These are phyloP conservation scores for Cordyceps pruinosa DNA, from an alignment of 2,329 filamentous ascomycete genomes.

Conservation along the genomic window DNA sequence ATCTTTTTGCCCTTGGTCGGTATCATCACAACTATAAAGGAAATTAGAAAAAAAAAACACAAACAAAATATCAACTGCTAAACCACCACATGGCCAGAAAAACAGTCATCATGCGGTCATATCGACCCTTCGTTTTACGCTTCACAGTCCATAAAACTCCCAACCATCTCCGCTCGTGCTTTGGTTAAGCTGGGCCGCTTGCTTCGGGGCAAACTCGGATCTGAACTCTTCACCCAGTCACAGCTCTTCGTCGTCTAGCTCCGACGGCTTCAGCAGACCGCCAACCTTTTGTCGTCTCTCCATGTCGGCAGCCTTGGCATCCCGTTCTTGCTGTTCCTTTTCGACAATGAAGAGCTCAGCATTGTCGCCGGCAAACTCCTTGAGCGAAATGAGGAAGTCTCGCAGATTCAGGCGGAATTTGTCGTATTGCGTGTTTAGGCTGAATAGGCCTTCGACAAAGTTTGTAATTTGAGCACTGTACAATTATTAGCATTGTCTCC, in stretches of 20 bases:
- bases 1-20: slow-evolving; percentile 8
- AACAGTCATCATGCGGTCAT: slow-evolving; percentile 1
- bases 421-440: slow-evolving; percentile 78
- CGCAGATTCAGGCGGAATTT: slow-evolving; percentile 94
- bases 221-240: slow-evolving; percentile 72
- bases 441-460: slow-evolving; percentile 87
- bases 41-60: slow-evolving; percentile 8
- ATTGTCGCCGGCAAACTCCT: slow-evolving; percentile 95
- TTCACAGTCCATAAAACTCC: slow-evolving; percentile 56
- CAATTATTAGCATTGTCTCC: slow-evolving; percentile 27
- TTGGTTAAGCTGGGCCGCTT: slow-evolving; percentile 20
- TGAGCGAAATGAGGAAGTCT: slow-evolving; percentile 94
- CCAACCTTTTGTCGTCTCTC: slow-evolving; percentile 92
- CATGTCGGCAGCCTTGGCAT: slow-evolving; percentile 80
- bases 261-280: slow-evolving; percentile 92
- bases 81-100: not conserved
- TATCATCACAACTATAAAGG: slow-evolving; percentile 13
- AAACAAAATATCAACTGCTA: not conserved
- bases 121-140: slow-evolving; percentile 5
- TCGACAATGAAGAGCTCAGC: slow-evolving; percentile 90
- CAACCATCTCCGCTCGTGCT: slow-evolving; percentile 46
- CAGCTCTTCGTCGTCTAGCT: slow-evolving; percentile 83
- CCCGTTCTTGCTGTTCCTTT: slow-evolving; percentile 83
- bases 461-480: slow-evolving; percentile 73
- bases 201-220: slow-evolving; percentile 47